Evolutionary conservation across 352 stramenopile species (phyloP).

Genomic region (Pseudoperonospora humuli): DNA sequence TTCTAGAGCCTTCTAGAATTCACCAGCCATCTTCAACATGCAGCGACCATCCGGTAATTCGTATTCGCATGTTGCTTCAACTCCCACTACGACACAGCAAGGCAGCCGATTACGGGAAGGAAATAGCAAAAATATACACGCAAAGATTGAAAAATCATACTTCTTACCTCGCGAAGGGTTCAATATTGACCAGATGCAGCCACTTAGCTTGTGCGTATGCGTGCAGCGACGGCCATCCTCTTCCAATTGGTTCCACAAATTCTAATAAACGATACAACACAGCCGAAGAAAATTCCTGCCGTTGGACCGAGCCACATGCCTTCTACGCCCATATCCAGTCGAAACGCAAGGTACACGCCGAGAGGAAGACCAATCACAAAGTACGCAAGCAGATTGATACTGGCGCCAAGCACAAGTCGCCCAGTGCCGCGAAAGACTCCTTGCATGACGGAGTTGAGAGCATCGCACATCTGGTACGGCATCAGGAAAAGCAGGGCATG

Average conservation of each 20-base stretch:
- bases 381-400: conserved; percentile 63
- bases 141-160: too few relatives aligned
- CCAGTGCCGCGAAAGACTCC: conserved; percentile 64
- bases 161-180: too few relatives aligned
- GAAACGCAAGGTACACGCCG: conserved; percentile 55
- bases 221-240: conserved; percentile 45
- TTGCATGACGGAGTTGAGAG: conserved; percentile 68
- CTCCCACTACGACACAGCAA: too few relatives aligned
- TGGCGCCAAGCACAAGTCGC: conserved; percentile 40
- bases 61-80: too few relatives aligned
- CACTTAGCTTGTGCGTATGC: conserved; percentile 38
- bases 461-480: conserved; percentile 62
- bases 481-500: conserved; percentile 58
- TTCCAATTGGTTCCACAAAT: conserved; percentile 53
- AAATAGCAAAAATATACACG: too few relatives aligned
- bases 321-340: conserved; percentile 47
- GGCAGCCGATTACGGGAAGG: too few relatives aligned
- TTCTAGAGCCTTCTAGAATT: too few relatives aligned
- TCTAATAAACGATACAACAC: conserved; percentile 49
- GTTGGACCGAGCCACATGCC: conserved; percentile 68
- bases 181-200: background rate
- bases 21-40: too few relatives aligned
- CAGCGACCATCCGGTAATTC: too few relatives aligned
- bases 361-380: conserved; percentile 63
- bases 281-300: conserved; percentile 45